Base-by-base conservation (phyloP, 768 basidiomycete species). In the Tremella fuciformis region DNA sequence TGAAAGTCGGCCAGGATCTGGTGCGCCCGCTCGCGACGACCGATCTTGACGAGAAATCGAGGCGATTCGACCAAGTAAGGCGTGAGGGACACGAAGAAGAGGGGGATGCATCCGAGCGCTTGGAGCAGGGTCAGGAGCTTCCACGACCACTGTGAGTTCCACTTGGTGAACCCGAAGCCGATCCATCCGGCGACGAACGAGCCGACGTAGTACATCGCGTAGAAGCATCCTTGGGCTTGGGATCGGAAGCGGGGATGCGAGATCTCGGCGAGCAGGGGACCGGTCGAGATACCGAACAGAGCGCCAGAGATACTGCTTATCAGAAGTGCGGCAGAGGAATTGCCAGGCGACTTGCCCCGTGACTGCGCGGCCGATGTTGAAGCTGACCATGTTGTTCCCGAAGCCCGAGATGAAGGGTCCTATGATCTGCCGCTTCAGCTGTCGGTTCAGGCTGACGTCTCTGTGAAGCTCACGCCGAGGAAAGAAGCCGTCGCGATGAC, bases 101-200 rank as follows among this genome's bases (percentile, higher is more conserved):
- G 53, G 52, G 91, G 72, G 74, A 64, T 25, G 8, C 66, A 61
- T 15, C 64, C 64, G 42, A 71, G 51, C 66, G 26, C 16, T 37
- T 67, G 66, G 25, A 71, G 50, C 13, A 68, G 34, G 22, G 64
- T 58, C 18, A 64, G 65, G 26, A 71, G 57, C 51, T 90, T 85
- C 89, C 89, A 91, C 22, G 88, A 47, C 66, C 67, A 68, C 3
- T 66, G 60, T 37, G 55, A 60, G 42, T 50, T 13, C 55, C 61
- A 62, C n/a, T 34, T 26, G 52, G 56, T 47, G 34, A 59, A 42
- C 1, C 64, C 64, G 38, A 44, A 53, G 19, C 56, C 41, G 25
- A 60, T 47, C 42, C 50, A 66, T 7, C 59, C 51, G 40, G 53
- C 41, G n/a, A 59, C 19, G 34, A 50, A 54, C 15, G 42, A 46